Base-by-base conservation (phyloP, 108 stramenopile genomes). In the Nannochloropsis gaditana region DNA sequence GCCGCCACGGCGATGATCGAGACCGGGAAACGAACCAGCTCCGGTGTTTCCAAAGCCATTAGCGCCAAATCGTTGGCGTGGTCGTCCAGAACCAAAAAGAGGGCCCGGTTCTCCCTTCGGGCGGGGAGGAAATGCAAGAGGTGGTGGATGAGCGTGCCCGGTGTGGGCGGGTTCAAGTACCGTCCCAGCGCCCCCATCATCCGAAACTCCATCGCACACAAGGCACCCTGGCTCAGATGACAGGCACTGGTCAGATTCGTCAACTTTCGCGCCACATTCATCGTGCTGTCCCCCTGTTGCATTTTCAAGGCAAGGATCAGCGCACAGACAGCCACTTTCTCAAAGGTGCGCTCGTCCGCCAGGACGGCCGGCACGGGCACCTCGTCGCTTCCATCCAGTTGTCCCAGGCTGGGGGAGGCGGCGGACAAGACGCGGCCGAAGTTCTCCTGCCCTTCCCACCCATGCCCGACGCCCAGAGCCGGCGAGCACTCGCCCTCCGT, bases 71-170 rank as follows among this genome's bases (percentile, higher is more conserved):
- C 59, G n/a, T 73, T 73, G 59, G 59, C 59, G n/a, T 73, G 59
- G 59, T 73, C 59, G n/a, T 73, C 59, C 59, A 73, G 6, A n/a
- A n/a, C 59, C n/a, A 73, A 73, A 73, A 73, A 73, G 5, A 73
- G 59, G 15, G 19, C 59, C 8, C n/a, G 15, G 59, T 73, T 73
- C 59, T 73, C n/a, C n/a, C n/a, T 8, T 4, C n/a, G 59, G 8
- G 59, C 59, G 2, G 59, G 59, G 59, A 73, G 59, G 59, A 73
- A 73, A n/a, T 73, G 59, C 19, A 73, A n/a, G 1, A 73, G 59
- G 8, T 73, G 59, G n/a, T 73, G 59, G n/a, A 73, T 73, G 4
- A 73, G n/a, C 59, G 59, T 73, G 19, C 59, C 59, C 5, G 59
- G 19, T n/a, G 59, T 73, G 4, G 59, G 59, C 3, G 59, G 59